Evolutionary conservation across 2,329 filamentous ascomycete genomes (phyloP), one percentile per base, ranked within the genome.

Genomic region (Penicillium italicum): DNA sequence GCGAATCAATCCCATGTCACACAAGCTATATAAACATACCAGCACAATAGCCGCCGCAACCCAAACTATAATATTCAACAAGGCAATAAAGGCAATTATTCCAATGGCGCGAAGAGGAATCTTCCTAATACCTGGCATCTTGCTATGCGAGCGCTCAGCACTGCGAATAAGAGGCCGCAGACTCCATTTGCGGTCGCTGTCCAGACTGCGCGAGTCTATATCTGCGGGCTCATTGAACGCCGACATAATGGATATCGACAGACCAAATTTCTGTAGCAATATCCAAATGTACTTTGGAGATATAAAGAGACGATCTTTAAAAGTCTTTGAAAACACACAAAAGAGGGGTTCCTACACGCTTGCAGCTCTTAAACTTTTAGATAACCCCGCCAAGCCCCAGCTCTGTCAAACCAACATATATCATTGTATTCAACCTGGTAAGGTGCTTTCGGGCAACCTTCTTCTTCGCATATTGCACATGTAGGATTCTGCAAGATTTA

Each of bases 21-120:
- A 47, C 43, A 12, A 10, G 20, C 2, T 36, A 33, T 43, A 36
- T 14, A 9, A 7, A 66, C 76, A 45, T 74, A 83, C 81, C 63
- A 85, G 66, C 3, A 86, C 79, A 58, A 85, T 77, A 10, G 78
- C 83, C 10, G 80, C 80, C 22, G 78, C 80, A 46, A 80, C 75
- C 84, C 84, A 87, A 9, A 83, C 81, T 2, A 83, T 50, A 3
- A 81, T 64, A 67, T 87, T 86, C 49, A 84, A 69, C 4, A 78
- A 46, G 1, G 80, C 74, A 38, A 87, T 70, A 0, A 81, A 70
- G 1, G 78, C 44, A 28, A 86, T 84, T 30, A 86, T 84, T 1
- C 79, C 80, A 37, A 86, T 74, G 0, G 81, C 83, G 1, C 78
- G 71, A 5, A 85, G 77, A 0, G 84, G 84, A 4, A 86, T 75